These are phyloP conservation scores for Acanthamoeba healyi DNA, from an alignment of 208 protist species.

Conservation along the genomic window DNA sequence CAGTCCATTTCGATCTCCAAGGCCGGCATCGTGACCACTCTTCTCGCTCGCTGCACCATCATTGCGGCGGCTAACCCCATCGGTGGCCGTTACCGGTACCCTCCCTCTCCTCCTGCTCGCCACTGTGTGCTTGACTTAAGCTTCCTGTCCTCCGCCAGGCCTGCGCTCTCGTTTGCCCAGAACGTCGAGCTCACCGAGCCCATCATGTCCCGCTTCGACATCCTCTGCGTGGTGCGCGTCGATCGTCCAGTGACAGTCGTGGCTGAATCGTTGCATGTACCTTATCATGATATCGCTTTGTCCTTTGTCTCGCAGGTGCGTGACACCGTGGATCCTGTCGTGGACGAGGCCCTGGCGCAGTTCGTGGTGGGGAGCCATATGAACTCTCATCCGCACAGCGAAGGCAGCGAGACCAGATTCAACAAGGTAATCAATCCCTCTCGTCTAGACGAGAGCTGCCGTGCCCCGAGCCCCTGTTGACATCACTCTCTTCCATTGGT, in stretches of 20 bases:
- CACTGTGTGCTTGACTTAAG: neutral
- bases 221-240: conserved; percentile 70
- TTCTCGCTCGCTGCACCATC: conserved; percentile 96
- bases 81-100: conserved; percentile 96
- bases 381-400: conserved; percentile 81
- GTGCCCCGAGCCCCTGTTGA: too few species aligned
- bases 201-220: conserved; percentile 99
- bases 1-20: conserved; percentile 99
- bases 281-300: conserved; percentile 89
- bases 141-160: conserved; percentile 8
- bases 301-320: conserved; percentile 91
- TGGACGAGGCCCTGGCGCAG: conserved; percentile 96
- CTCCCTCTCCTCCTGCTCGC: neutral
- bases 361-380: conserved; percentile 98
- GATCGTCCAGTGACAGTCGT: neutral
- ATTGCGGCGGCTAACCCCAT: conserved; percentile 99
- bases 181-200: conserved; percentile 99
- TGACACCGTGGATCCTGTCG: conserved; percentile 96
- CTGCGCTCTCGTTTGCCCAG: conserved; percentile 95
- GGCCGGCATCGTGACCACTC: conserved; percentile 99
- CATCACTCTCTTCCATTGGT: too few species aligned
- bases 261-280: neutral
- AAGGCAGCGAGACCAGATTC: neutral
- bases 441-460: too few species aligned
- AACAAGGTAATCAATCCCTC: neutral